phyloP scores from a whole-genome alignment of 352 stramenopile genomes.

The Phytophthora sansomeana region DNA sequence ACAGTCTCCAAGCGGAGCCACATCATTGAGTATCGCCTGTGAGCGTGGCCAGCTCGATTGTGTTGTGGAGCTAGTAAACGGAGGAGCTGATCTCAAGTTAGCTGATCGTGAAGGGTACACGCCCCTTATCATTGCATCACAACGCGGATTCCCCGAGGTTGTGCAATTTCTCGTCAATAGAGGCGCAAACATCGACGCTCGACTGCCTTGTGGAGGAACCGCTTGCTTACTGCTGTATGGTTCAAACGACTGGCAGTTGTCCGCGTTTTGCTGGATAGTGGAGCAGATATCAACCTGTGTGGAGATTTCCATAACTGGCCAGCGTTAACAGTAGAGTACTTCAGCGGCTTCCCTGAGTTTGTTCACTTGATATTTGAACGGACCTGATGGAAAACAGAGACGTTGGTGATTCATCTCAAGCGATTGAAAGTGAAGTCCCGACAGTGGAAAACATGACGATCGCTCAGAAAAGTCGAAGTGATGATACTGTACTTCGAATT shows the following conservation, averaged over 20 bases:
- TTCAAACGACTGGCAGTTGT: conserved; percentile 8
- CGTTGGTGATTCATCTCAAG: background rate
- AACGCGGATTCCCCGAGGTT: conserved; percentile 1
- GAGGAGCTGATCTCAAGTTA: background rate
- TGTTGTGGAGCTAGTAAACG: conserved; percentile 5
- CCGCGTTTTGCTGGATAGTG: conserved; percentile 15
- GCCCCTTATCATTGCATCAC: conserved; percentile 5
- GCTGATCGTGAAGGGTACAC: conserved; percentile 12
- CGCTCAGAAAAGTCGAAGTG: conserved; percentile 1
- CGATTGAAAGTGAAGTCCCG: background rate
- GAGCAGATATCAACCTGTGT: conserved; percentile 15
- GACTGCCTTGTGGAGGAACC: conserved; percentile 6
- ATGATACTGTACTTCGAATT: background rate
- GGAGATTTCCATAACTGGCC: conserved; percentile 15
- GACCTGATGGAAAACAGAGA: background rate
- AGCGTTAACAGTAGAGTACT: conserved; percentile 13
- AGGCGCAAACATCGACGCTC: conserved; percentile 1
- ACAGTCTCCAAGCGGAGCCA: background rate
- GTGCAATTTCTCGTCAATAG: conserved; percentile 16
- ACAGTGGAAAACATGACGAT: background rate
- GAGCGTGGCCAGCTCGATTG: background rate
- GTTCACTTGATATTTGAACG: conserved; percentile 12
- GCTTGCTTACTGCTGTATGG: conserved; percentile 14
- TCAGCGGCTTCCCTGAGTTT: conserved; percentile 13
- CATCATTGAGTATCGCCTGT: conserved; percentile 5